Conservation (phyloP, 257 asterid genomes). For the Striga asiatica region DNA sequence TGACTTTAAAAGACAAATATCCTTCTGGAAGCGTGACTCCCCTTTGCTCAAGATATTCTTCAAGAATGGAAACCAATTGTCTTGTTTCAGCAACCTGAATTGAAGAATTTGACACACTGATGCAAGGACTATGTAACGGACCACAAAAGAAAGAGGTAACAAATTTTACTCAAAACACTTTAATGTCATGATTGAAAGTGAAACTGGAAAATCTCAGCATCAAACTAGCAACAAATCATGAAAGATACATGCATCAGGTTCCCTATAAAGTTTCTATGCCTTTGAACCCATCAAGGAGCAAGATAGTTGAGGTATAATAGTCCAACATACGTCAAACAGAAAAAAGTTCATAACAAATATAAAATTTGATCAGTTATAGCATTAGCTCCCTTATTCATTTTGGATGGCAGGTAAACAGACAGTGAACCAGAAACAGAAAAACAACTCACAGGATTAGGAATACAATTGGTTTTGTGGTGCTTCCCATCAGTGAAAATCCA, state of each 20-base stretch:
- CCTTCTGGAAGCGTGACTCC: constrained; percentile 74
- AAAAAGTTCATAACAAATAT: constrained; percentile 3
- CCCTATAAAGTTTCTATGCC: background rate
- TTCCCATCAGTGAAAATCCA: constrained; percentile 58
- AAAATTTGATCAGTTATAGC: background rate
- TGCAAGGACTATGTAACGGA: background rate
- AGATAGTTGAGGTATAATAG: background rate
- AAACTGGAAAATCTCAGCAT: background rate
- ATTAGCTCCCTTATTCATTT: too few species aligned
- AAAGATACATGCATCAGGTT: background rate
- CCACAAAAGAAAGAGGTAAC: background rate
- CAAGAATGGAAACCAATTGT: constrained; percentile 56
- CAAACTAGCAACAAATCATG: background rate
- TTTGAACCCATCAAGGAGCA: background rate
- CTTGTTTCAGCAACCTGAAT: constrained; percentile 63
- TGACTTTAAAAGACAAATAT: constrained; percentile 63
- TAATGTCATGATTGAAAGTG: background rate
- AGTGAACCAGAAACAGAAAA: constrained; percentile 5
- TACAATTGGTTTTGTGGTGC: constrained; percentile 30
- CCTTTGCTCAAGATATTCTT: constrained; percentile 84
- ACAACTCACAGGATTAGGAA: constrained; percentile 58
- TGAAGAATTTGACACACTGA: constrained; percentile 10
- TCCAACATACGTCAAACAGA: background rate
- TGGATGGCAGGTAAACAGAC: too few species aligned
- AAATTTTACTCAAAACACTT: background rate